Evolutionary conservation across 1,139 yeast species (phyloP), one percentile per base, ranked within the genome.

Genomic region (Suhomyces yuchorum): DNA sequence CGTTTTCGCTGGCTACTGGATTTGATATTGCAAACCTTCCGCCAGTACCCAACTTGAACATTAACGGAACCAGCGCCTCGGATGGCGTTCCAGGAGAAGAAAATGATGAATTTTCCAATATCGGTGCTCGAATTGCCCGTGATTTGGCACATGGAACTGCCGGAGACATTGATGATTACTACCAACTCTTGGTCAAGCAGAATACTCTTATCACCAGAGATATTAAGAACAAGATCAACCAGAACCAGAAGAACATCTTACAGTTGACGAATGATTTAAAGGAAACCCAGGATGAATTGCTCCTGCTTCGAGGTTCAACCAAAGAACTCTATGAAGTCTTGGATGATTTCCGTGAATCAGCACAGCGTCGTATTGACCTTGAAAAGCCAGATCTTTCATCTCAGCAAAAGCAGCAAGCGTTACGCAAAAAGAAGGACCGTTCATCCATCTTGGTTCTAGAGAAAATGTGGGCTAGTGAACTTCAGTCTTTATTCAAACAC

Each of bases 381-480:
- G 83, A 76, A 53, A 61, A 63, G 8, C 71, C 67, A 18, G 42
- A 43, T 9, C 11, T 17, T 17, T 22, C 38, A 7, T 20, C 48
- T 12, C 49, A 34, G 15, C 51, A 49, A 23, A 48, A 37, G 19
- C 41, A 37, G 8, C 52, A 42, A 34, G 46, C 58, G 8, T 42
- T 55, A 22, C 26, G 32, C 42, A 53, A 46, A 46, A 63, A 58
- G 49, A 71, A 77, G 50, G 91, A 86, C 60, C 68, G 95, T 42
- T 81, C 87, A 44, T 84, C 92, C 46, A 82, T 91, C 45, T 59
- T 86, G 49, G 82, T 88, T 44, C 72, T 89, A 52, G 95, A 87
- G 62, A 84, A 81, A 59, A 79, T 87, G 76, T 89, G 96, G 97
- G 87, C 85, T 23, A 78, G 74, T 44, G 92, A 89, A 59, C 73